Evolutionary conservation across 2,329 filamentous ascomycete species (phyloP).

Genomic region (Hypoxylon sp.): DNA sequence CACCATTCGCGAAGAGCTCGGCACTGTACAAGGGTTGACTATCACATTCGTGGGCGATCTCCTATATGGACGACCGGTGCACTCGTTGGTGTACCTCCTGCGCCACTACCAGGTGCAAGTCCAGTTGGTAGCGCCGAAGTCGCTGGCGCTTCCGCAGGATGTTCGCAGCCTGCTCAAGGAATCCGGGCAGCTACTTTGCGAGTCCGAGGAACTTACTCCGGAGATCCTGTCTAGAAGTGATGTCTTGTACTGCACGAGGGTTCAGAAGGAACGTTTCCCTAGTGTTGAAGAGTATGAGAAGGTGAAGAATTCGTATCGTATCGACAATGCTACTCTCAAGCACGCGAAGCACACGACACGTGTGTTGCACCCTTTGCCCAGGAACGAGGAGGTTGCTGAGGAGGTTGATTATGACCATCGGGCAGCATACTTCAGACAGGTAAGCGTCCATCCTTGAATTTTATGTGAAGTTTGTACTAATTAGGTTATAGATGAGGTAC

Average conservation of each 20-base stretch:
- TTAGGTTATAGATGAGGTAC: constrained; percentile 83
- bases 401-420: constrained; percentile 98
- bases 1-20: constrained; percentile 97
- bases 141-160: constrained; percentile 79
- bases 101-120: constrained; percentile 95
- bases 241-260: constrained; percentile 95
- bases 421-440: constrained; percentile 99
- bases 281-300: constrained; percentile 82
- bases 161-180: constrained; percentile 77
- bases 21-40: constrained; percentile 92
- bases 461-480: constrained; percentile 62
- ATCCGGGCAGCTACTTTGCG: constrained; percentile 80
- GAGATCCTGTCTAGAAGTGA: constrained; percentile 89
- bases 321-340: constrained; percentile 91
- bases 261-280: constrained; percentile 97
- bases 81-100: constrained; percentile 93
- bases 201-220: constrained; percentile 82
- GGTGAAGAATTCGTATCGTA: constrained; percentile 88
- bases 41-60: constrained; percentile 97
- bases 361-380: constrained; percentile 93
- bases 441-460: constrained; percentile 71
- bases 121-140: constrained; percentile 87
- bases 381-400: constrained; percentile 92
- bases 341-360: constrained; percentile 93
- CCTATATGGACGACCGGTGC: constrained; percentile 91